Conservation (phyloP, 192 early-diverging fungal species). For the Obelidium mucronatum region DNA sequence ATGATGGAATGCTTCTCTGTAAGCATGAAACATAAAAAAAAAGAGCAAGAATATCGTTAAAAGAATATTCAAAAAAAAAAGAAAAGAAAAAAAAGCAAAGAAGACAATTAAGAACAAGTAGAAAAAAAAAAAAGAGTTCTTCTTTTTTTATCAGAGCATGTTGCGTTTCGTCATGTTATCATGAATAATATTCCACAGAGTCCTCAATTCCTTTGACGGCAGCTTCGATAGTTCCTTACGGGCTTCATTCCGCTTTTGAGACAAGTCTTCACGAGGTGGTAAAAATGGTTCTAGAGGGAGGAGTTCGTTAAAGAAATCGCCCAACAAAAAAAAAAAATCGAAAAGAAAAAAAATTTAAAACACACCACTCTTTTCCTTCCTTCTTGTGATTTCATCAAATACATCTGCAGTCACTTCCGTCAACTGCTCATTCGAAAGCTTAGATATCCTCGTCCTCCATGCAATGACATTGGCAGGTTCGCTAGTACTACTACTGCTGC, state of each 20-base stretch:
- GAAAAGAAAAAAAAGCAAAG: background rate
- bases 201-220: constrained; percentile 37
- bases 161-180: constrained; percentile 39
- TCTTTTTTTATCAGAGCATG: too few relatives aligned
- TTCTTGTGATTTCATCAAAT: constrained; percentile 38
- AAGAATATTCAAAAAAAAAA: too few relatives aligned
- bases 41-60: too few relatives aligned
- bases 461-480: constrained; percentile 23
- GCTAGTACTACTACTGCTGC: background rate
- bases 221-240: constrained; percentile 39
- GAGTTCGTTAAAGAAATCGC: background rate
- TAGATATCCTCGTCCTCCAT: constrained; percentile 29
- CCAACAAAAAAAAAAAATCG: background rate
- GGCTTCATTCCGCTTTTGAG: constrained; percentile 39
- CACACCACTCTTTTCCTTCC: constrained; percentile 38
- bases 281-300: constrained; percentile 29
- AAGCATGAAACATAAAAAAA: too few relatives aligned
- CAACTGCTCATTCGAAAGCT: constrained; percentile 37
- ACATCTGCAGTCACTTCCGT: constrained; percentile 40
- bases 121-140: constrained; percentile 14
- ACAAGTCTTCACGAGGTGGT: constrained; percentile 32
- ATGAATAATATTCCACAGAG: constrained; percentile 37
- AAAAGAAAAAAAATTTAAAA: background rate
- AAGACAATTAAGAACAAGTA: background rate
- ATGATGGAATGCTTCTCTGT: too few relatives aligned